Base-by-base conservation (phyloP, 1,284 basidiomycete genomes). In the Malassezia nana region DNA sequence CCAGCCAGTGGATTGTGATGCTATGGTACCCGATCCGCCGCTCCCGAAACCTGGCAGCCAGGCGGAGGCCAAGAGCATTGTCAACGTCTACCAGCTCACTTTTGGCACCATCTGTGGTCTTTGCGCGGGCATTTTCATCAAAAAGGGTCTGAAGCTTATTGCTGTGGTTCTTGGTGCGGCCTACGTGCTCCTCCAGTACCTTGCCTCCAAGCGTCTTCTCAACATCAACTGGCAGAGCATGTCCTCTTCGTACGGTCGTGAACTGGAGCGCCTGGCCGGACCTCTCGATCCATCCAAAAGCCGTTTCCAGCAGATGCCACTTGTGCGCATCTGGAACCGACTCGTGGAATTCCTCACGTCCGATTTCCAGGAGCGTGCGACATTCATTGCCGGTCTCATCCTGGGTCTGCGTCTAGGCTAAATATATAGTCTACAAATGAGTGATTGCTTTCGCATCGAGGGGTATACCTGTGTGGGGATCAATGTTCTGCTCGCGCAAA, bases 91-190 rank as follows among this genome's bases (percentile, higher is more conserved):
- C 69, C 83, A 91, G 67, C 81, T 95, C 41, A 79, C 83, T 0
- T 94, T 95, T 69, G 90, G 91, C 28, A 86, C 87, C 12, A 82
- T 86, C 1, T 83, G 84, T 59, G 66, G 90, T 2, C 74, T 95
- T 45, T 95, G 89, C 67, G 83, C 88, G 0, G 91, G 91, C 0
- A 80, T 95, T 0, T 96, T 96, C 71, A 79, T 94, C 66, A 94
- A 92, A 77, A 94, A 94, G 75, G 91, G 91, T 26, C 82, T 85
- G 32, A 89, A 84, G 73, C 78, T 82, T 2, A 75, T 87, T 20
- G 91, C 89, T 0, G 90, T 89, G 75, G 75, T 85, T 49, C 76
- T 94, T 10, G 82, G 90, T 86, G 62, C 60, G 30, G 58, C 57
- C 25, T 72, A 65, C 42, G 56, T 72, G 41, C 40, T 72, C 18